phyloP scores from a whole-genome alignment of 1,284 basidiomycete genomes.

The Fistulinella staudtii region DNA sequence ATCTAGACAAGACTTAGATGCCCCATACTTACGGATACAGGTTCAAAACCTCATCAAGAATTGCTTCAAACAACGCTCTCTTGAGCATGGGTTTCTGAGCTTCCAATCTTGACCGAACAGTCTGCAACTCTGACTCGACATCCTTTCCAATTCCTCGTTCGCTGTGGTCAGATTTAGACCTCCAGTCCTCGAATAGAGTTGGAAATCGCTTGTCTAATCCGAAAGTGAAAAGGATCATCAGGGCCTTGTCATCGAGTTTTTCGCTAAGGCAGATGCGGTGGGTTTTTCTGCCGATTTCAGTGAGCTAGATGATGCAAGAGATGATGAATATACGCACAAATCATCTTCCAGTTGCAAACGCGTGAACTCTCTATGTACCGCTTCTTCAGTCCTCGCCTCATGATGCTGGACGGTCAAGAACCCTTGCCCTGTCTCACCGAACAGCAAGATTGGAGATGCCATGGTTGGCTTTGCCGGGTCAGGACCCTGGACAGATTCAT shows the following conservation, averaged over 20 bases:
- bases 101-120: not conserved
- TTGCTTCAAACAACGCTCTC: slow-evolving; percentile 21
- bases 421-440: slow-evolving; percentile 36
- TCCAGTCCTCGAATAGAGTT: slow-evolving; percentile 1
- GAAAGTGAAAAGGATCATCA: slow-evolving; percentile 29
- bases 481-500: slow-evolving; percentile 4
- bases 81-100: slow-evolving; percentile 3
- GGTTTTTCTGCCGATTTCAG: no score
- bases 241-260: slow-evolving; percentile 24
- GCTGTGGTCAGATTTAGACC: no score
- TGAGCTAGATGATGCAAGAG: not conserved
- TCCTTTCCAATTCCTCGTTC: no score
- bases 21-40: slow-evolving; percentile 27
- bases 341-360: slow-evolving; percentile 12
- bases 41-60: slow-evolving; percentile 17
- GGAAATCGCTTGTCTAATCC: slow-evolving; percentile 32
- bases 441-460: slow-evolving; percentile 28
- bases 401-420: slow-evolving; percentile 31
- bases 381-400: slow-evolving; percentile 6
- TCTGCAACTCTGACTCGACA: not conserved
- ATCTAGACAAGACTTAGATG: not conserved
- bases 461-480: slow-evolving; percentile 10
- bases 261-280: slow-evolving; percentile 28
- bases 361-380: no score
- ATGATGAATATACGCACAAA: slow-evolving; percentile 11